These are phyloP conservation scores for Ustilago hordei DNA, from an alignment of 1,284 basidiomycete species.

Conservation along the genomic window DNA sequence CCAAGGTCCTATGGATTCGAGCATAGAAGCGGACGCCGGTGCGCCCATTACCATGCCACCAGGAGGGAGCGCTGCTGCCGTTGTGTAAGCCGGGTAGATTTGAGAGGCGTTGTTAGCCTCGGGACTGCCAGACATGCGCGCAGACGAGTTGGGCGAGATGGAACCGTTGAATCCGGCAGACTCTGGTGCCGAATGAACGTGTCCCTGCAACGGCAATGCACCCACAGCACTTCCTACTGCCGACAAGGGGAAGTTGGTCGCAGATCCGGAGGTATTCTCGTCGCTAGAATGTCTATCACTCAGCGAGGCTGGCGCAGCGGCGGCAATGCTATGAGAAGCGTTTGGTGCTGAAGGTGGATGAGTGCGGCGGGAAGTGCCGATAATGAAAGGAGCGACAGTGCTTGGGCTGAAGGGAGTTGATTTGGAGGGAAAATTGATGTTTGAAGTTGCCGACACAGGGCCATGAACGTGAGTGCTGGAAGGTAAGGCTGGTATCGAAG, in stretches of 20 bases:
- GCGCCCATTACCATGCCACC: constrained; percentile 30
- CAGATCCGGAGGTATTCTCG: constrained; percentile 10
- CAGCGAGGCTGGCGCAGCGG: constrained; percentile 11
- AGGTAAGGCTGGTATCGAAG: constrained; percentile 9
- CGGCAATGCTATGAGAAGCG: constrained; percentile 1
- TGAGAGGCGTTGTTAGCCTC: constrained; percentile 9
- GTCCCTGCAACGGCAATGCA: constrained; percentile 6
- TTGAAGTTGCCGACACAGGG: constrained; percentile 3
- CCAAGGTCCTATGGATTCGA: constrained; percentile 42
- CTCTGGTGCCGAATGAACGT: constrained; percentile 18
- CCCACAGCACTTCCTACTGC: neutral
- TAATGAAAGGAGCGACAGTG: constrained; percentile 17
- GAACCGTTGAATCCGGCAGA: constrained; percentile 27
- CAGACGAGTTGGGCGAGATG: constrained; percentile 34
- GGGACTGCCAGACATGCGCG: constrained; percentile 29
- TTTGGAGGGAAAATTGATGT: constrained; percentile 1
- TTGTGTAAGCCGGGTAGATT: constrained; percentile 3
- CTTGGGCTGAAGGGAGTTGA: constrained; percentile 9
- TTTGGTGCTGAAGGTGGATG: neutral
- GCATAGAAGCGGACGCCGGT: constrained; percentile 19
- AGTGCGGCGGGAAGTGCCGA: constrained; percentile 7
- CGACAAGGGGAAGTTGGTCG: constrained; percentile 2
- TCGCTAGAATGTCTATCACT: constrained; percentile 25
- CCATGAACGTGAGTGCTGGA: constrained; percentile 2
- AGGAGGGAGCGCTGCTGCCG: constrained; percentile 16